Base-by-base conservation (phyloP, 306 rosid genomes). In the Castanea mollissima region DNA sequence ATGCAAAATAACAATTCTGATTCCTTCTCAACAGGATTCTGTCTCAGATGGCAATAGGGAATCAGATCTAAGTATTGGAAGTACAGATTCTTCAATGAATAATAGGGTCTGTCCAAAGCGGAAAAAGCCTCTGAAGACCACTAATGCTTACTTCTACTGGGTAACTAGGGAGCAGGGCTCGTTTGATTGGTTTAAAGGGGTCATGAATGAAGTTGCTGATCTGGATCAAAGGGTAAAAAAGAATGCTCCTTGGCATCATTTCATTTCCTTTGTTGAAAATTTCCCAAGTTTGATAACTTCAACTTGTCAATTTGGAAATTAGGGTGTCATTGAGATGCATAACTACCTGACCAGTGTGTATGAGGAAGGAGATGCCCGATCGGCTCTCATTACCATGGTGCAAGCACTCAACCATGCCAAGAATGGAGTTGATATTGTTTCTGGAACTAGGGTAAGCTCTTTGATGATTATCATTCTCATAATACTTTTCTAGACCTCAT, bases 241-340 rank as follows among this genome's bases (percentile, higher is more conserved):
- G 21, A 55, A 67, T 34, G n/a, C 64, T 56, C 49, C 4, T 4
- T 65, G 76, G 41, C 27, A 12, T 34, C 34, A 34, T 35, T 71
- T 59, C 31, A 29, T 46, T 80, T 79, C 56, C 70, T n/a, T 55
- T 76, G 25, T 38, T 52, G 71, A 73, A 31, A 74, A 71, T 87
- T 63, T 67, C 60, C 81, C 71, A 14, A 60, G 70, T 64, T 83
- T 71, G 80, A 74, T 81, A 75, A 81, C 69, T 16, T 32, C 83
- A 81, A 74, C 60, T 29, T 79, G 71, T 71, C 63, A 80, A 69
- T 76, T 58, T 84, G 82, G 63, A 86, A 73, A 83, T 75, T 75
- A 96, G 99, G 99, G 99, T 74, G 98, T 96, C 52, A 96, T 96
- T 86, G 99, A 96, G 89, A 96, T 96, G 99, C 99, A 96, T 86